Percentiles rank a stretch among this genome's conserved stretches.
These are phyloP conservation scores for Lactarius vividus DNA, from an alignment of 768 basidiomycete genomes.

Conservation along the genomic window DNA sequence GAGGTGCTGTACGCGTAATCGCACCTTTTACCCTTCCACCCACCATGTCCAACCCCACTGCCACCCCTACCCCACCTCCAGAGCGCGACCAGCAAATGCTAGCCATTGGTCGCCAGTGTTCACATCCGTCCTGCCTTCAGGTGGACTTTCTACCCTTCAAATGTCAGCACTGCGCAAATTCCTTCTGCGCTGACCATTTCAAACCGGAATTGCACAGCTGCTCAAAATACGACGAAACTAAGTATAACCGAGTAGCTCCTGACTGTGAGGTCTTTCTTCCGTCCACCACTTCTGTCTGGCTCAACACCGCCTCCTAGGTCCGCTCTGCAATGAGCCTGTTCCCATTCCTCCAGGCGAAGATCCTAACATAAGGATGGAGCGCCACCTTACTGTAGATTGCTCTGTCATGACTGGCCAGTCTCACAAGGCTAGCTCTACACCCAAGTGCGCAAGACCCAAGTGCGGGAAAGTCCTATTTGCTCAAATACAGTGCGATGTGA, in stretches of 20 bases:
- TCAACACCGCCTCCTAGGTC: conserved; percentile 45
- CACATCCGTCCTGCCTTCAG: conserved; percentile 58
- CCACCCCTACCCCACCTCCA: conserved; percentile 19
- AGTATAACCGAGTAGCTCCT: conserved; percentile 73
- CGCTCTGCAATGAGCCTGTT: conserved; percentile 73
- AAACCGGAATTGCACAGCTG: conserved; percentile 66
- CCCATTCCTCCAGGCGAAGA: conserved; percentile 75
- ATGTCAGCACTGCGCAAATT: conserved; percentile 71
- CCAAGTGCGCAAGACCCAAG: conserved; percentile 55
- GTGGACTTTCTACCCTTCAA: conserved; percentile 87
- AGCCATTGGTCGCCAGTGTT: conserved; percentile 68
- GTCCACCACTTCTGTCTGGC: neutral
- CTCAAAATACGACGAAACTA: conserved; percentile 64
- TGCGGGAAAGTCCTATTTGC: conserved; percentile 75
- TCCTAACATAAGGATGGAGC: conserved; percentile 79
- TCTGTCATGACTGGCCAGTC: conserved; percentile 64
- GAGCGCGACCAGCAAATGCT: conserved; percentile 59
- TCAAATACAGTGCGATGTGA: conserved; percentile 71
- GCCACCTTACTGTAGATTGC: conserved; percentile 65
- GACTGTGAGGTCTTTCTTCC: conserved; percentile 49
- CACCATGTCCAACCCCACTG: conserved; percentile 32
- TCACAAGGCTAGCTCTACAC: conserved; percentile 46
- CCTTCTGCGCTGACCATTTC: conserved; percentile 81
- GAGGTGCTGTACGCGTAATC: conserved; percentile 18
- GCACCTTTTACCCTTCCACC: conserved; percentile 9